A percentile compares a stretch with the other conserved stretches of the same genome.
phyloP scores from a whole-genome alignment of 768 basidiomycete species.

The Lentinus tigrinus region DNA sequence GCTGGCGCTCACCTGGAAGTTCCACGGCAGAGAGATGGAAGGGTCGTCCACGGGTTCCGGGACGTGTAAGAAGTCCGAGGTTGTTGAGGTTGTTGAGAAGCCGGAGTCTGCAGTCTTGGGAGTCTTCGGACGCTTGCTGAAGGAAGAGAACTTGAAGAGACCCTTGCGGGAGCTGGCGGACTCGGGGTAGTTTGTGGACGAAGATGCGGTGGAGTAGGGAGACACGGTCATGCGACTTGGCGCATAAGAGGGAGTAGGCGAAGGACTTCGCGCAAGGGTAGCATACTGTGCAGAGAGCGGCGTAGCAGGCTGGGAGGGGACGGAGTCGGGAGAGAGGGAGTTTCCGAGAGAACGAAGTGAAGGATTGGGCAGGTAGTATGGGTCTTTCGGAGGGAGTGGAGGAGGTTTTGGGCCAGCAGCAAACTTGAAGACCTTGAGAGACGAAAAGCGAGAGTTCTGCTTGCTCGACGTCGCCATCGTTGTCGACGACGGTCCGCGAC shows the following conservation, averaged over 20 bases:
- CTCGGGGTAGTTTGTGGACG: slow-evolving; percentile 22
- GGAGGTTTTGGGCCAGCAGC: slow-evolving; percentile 40
- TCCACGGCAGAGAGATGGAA: slow-evolving; percentile 68
- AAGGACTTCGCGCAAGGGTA: slow-evolving; percentile 27
- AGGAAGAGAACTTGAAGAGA: slow-evolving; percentile 36
- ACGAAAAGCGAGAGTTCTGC: slow-evolving; percentile 40
- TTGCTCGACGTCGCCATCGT: slow-evolving; percentile 27
- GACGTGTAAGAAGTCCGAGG: slow-evolving; percentile 14
- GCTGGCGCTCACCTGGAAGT: slow-evolving; percentile 58
- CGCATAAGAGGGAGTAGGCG: slow-evolving; percentile 26
- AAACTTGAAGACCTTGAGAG: slow-evolving; percentile 44
- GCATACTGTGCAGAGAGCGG: slow-evolving; percentile 31
- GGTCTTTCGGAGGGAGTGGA: slow-evolving; percentile 66
- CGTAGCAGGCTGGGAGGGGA: slow-evolving; percentile 23
- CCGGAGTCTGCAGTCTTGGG: slow-evolving; percentile 30
- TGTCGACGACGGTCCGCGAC: slow-evolving; percentile 15
- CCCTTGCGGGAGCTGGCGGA: slow-evolving; percentile 30
- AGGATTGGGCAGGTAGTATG: slow-evolving; percentile 41
- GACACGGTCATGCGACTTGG: slow-evolving; percentile 19
- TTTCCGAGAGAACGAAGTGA: slow-evolving; percentile 42
- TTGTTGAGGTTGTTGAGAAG: neutral
- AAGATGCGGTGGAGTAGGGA: slow-evolving; percentile 14
- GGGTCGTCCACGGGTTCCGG: slow-evolving; percentile 47
- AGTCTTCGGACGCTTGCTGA: slow-evolving; percentile 32
- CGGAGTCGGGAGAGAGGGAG: slow-evolving; percentile 47